Conservation (phyloP, 306 rosid species). For the Quercus engelmannii region DNA sequence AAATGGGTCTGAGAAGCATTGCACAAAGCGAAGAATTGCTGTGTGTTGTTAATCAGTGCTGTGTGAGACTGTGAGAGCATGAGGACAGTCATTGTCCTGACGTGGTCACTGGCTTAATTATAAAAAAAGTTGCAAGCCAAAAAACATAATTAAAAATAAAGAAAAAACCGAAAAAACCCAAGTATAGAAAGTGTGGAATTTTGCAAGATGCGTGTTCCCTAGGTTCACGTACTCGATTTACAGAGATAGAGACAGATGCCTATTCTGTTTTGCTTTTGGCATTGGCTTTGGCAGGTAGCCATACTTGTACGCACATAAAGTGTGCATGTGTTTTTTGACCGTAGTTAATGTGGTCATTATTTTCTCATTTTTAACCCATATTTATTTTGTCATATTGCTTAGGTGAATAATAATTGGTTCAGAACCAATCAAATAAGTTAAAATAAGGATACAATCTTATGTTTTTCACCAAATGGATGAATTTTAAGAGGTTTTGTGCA, state of each 20-base stretch:
- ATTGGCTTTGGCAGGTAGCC: conserved; percentile 7
- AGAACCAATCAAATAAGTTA: no score
- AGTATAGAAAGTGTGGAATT: conserved; percentile 36
- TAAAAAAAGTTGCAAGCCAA: background rate
- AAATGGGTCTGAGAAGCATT: conserved; percentile 13
- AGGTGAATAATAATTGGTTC: no score
- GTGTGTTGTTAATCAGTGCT: conserved; percentile 11
- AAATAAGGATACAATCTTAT: no score
- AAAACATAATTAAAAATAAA: background rate
- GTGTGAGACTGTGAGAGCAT: conserved; percentile 6
- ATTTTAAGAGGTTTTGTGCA: no score
- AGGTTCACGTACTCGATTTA: background rate
- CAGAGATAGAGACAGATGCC: background rate
- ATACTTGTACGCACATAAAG: background rate
- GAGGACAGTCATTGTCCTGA: no score
- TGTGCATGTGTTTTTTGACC: background rate
- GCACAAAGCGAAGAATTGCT: background rate
- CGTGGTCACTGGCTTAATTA: background rate
- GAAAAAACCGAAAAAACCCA: conserved; percentile 7
- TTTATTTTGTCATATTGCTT: no score
- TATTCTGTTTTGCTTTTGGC: conserved; percentile 12
- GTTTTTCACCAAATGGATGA: no score
- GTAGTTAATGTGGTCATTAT: background rate
- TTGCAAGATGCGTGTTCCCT: conserved; percentile 15
- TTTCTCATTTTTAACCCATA: background rate